Percentiles rank a stretch among this genome's conserved stretches.
Conservation (phyloP, 139 green algal species). For the Gonium pectorale region DNA sequence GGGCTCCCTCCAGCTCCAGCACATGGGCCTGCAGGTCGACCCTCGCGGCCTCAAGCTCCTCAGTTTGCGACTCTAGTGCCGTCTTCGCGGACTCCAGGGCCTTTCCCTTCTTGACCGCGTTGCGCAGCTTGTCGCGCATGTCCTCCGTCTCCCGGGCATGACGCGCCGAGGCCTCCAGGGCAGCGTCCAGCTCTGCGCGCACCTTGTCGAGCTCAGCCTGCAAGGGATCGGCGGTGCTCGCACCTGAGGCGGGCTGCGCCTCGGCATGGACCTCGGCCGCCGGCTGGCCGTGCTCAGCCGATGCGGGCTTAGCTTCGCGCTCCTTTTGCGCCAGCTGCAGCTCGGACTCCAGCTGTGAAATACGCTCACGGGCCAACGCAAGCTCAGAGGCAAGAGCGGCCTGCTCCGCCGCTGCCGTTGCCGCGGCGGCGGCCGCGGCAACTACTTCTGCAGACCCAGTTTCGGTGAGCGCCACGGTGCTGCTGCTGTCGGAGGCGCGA, state of each 20-base stretch:
- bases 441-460: no score
- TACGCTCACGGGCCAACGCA: slow-evolving; percentile 4
- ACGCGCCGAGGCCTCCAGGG: not conserved
- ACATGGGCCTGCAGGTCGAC: not conserved
- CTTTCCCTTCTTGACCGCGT: slow-evolving; percentile 52
- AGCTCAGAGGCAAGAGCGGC: not conserved
- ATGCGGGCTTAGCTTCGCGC: not conserved
- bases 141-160: slow-evolving; percentile 33
- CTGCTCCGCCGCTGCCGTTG: not conserved
- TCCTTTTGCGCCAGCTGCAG: not conserved
- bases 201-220: not conserved
- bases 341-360: slow-evolving; percentile 7
- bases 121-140: slow-evolving; percentile 29
- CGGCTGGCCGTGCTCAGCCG: not conserved
- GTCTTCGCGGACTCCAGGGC: slow-evolving; percentile 1
- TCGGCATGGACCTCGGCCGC: not conserved
- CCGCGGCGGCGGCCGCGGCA: not conserved
- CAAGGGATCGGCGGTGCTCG: no score
- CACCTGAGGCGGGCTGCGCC: no score
- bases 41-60: not conserved
- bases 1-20: not conserved
- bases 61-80: not conserved
- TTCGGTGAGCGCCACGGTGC: no score
- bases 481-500: not conserved
- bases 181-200: slow-evolving; percentile 22